Evolutionary conservation across 208 protist genomes (phyloP), one percentile per base, ranked within the genome.

Genomic region (Balamuthia mandrillaris): DNA sequence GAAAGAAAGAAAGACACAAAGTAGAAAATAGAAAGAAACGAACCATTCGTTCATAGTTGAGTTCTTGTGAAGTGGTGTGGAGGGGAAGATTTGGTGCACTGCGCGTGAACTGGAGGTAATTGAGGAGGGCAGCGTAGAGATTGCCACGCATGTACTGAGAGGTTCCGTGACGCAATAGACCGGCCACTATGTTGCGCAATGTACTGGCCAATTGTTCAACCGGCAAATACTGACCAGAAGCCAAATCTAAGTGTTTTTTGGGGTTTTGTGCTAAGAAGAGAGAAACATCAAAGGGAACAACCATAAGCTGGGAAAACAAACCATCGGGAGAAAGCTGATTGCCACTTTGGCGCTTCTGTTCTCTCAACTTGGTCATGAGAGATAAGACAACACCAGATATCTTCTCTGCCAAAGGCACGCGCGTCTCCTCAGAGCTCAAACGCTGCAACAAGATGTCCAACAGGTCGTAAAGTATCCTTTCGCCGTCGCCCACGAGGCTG

Each of bases 41-140:
- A 63, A 29, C 33, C 16, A 12, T 27, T 39, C 37, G 6, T 24
- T 35, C 47, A 51, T 35, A 33, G 29, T 3, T 18, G 27, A 77
- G 3, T 3, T 45, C 14, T 54, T 24, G 14, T 54, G 14, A 21
- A 54, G 21, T 54, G 47, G 21, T 54, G 14, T 70, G 27, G 12
- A 84, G 16, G 33, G 39, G 37, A 2, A 39, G 21, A 3, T 68
- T 24, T 6, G 54, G 24, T 21, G 77, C 16, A 4, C 54, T 12
- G 6, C 77, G 77, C 14, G 77, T 84, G 42, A 70, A 84, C 56
- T 84, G 77, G 12, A 84, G 58, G 33, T 84, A 84, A 41, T 84
- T 84, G 42, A 84, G 77, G 14, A 84, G 77, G 1, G 77, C 77
- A n/a, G 37, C 52, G 29, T 84, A 84, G 0, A 68, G 24, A 31